Evolutionary conservation across 345 rosid species (phyloP), one percentile per base, ranked within the genome.

Genomic region (Dipteronia dyeriana): DNA sequence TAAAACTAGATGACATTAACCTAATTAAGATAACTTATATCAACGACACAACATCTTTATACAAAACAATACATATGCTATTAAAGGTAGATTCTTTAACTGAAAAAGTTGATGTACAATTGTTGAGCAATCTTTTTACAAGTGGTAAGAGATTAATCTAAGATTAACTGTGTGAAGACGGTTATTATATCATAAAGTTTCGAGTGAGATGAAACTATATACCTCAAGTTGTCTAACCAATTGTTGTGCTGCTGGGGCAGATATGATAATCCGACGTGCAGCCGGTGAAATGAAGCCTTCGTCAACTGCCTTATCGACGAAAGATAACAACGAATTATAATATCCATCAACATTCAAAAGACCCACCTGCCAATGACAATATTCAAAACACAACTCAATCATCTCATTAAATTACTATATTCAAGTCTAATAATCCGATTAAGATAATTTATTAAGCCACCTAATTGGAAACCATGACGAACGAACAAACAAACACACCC

Each of bases 311-410:
- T 93, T 92, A 47, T 95, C 99, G 1, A 95, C 82, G 66, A 95
- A 93, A 70, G 88, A 85, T 82, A 95, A 84, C 80, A 95, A 81
- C 6, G 99, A 95, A 80, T 93, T 91, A 81, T 91, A 95, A 83
- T 78, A 95, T 17, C 98, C 99, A 85, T 95, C 96, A 49, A 95
- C 98, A 81, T 95, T 95, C 87, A 95, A 82, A 22, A 95, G 91
- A 49, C 99, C 98, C 82, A 95, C 99, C 99, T 95, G 83, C 79
- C 63, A 59, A 59, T 9, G 9, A n/a, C 63, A 12, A 53, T 9
- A 16, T 53, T 14, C 45, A 59, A 63, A 77, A 39, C 19, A 41
- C 12, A 9, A 38, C 4, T 39, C 34, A 38, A 59, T 73, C 68
- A 78, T 39, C 49, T 16, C 19, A 51, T 26, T 39, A 56, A 49